Conservation (phyloP, 129 eudicot genomes). For the Helianthus annuus region HanXRQr2.0-SUNRISE NC_035435.2:1510808-1511307, state of each 20-base stretch:
- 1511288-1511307: not conserved
- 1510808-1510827: no score
- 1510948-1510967: no score
- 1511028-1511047: not conserved
- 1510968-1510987: no score
- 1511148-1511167: not conserved
- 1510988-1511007: no score
- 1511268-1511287: conserved; percentile 6
- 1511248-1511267: conserved; percentile 16
- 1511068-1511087: not conserved
- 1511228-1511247: not conserved
- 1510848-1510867: no score
- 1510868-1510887: no score
- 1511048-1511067: not conserved
- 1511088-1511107: not conserved
- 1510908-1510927: no score
- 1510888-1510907: no score
- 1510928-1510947: no score
- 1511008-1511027: not conserved
- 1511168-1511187: not conserved
- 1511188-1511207: conserved; percentile 4
- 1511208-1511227: not conserved
- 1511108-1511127: not conserved
- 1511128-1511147: not conserved
- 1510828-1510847: no score